A percentile compares a stretch with the other conserved stretches of the same genome.
These are phyloP conservation scores for Cyclotella choctawhatcheeana DNA, from an alignment of 108 stramenopile species.

Conservation along the genomic window DNA sequence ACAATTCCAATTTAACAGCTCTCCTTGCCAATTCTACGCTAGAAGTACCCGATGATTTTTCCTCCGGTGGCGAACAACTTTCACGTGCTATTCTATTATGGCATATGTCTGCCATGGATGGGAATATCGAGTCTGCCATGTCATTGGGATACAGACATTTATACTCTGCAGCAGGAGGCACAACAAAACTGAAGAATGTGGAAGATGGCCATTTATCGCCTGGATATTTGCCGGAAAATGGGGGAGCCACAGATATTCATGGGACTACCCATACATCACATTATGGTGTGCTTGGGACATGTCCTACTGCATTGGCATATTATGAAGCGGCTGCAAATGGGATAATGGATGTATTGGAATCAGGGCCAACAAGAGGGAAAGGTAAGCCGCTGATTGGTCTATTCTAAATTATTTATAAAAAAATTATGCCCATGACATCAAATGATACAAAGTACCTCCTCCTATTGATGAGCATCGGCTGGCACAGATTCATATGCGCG, in stretches of 20 bases:
- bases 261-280: slow-evolving; percentile 24
- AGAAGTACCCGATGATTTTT: slow-evolving; percentile 60
- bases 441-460: slow-evolving; percentile 73
- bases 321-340: slow-evolving; percentile 82
- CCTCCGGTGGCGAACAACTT: slow-evolving; percentile 50
- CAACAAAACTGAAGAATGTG: background rate
- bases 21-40: slow-evolving; percentile 44
- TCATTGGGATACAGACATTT: slow-evolving; percentile 46
- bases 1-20: slow-evolving; percentile 26
- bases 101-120: slow-evolving; percentile 65
- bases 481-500: slow-evolving; percentile 75
- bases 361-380: slow-evolving; percentile 61
- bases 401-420: too few relatives aligned
- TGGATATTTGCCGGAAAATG: slow-evolving; percentile 20
- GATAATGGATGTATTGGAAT: slow-evolving; percentile 77
- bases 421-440: too few relatives aligned
- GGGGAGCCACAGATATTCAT: slow-evolving; percentile 17
- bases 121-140: slow-evolving; percentile 84
- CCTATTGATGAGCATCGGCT: slow-evolving; percentile 78
- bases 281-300: slow-evolving; percentile 58
- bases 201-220: slow-evolving; percentile 9
- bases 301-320: slow-evolving; percentile 76
- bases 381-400: too few relatives aligned
- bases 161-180: slow-evolving; percentile 45
- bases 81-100: slow-evolving; percentile 68